Evolutionary conservation across 495 filamentous ascomycete species (phyloP), one percentile per base, ranked within the genome.

Genomic region (Hyphodiscus hymeniophilus): DNA sequence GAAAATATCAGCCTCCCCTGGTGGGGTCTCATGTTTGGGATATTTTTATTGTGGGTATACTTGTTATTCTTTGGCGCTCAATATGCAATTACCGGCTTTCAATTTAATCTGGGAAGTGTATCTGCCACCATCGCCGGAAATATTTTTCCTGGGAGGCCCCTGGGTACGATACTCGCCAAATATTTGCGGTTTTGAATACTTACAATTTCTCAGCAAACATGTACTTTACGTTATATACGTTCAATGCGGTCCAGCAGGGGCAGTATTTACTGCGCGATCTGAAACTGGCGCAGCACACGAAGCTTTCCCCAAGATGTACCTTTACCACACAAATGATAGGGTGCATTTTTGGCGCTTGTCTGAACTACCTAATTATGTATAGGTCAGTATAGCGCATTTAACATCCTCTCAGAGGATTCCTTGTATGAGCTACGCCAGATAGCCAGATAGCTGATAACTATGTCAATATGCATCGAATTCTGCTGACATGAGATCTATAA

Each of bases 11-110:
- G n/a, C n/a, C n/a, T n/a, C n/a, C n/a, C n/a, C n/a, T n/a, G n/a
- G n/a, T 80, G 76, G 77, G 76, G 66, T 2, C 78, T 73, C 50
- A 57, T 82, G 21, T 49, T 82, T 13, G 54, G 74, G 21, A 62
- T 46, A n/a, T 20, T 73, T n/a, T 53, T 71, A 23, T 60, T 64
- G 1, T 51, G 48, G 7, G 35, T 69, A 4, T 61, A 60, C 42
- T 55, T 61, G 26, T 40, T 63, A 20, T 66, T 67, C 50, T 66
- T 63, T 24, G 63, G 68, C 16, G 61, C 61, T 4, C 58, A 61
- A 31, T 54, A 58, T 33, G 71, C 59, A 7, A 45, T 73, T 7
- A 71, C 66, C 11, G 72, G 69, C 1, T 65, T 69, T 49, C 38
- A 42, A 20, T 60, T 61, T 26, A 45, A 49, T 16, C 41, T 55